These are phyloP conservation scores for Curvularia sp. DNA, from an alignment of 2,329 filamentous ascomycete species.

Conservation along the genomic window DNA sequence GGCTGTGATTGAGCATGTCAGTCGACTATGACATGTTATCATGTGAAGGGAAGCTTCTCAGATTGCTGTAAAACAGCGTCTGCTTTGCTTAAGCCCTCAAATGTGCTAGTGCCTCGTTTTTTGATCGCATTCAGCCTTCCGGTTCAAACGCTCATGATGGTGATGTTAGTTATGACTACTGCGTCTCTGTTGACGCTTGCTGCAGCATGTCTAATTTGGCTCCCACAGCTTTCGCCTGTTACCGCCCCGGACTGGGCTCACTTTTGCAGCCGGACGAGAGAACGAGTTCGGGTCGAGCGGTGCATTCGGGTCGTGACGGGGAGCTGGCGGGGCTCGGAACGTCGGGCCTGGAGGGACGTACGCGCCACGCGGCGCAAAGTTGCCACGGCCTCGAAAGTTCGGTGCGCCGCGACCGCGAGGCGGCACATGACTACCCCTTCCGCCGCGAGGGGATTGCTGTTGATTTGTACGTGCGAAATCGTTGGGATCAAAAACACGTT, in stretches of 20 bases:
- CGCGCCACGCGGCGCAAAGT: constrained; percentile 40
- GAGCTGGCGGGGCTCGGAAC: constrained; percentile 36
- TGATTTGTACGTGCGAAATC: constrained; percentile 54
- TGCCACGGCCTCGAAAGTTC: constrained; percentile 39
- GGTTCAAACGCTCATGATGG: constrained; percentile 2
- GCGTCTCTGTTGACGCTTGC: constrained; percentile 20
- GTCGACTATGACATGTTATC: constrained; percentile 4
- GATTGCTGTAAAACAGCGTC: constrained; percentile 9
- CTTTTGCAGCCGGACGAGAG: constrained; percentile 44
- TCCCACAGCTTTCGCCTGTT: constrained; percentile 51
- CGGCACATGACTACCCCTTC: constrained; percentile 36
- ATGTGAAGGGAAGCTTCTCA: constrained; percentile 2
- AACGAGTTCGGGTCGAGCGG: constrained; percentile 53
- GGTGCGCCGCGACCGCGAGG: constrained; percentile 36
- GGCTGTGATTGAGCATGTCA: not conserved
- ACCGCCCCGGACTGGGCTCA: constrained; percentile 42
- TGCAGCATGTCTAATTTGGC: constrained; percentile 41
- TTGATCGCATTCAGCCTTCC: constrained; percentile 9
- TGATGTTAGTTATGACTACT: constrained; percentile 9
- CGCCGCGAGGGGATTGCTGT: constrained; percentile 42
- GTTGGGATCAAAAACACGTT: constrained; percentile 57
- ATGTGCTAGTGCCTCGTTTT: constrained; percentile 4
- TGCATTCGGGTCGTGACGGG: constrained; percentile 46
- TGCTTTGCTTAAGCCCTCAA: constrained; percentile 5
- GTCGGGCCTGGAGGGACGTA: constrained; percentile 42